Percentiles rank a stretch among this genome's conserved stretches.
Evolutionary conservation across 148 eudicot genomes (phyloP).

Genomic region (Vaccinium macrocarpon): DNA sequence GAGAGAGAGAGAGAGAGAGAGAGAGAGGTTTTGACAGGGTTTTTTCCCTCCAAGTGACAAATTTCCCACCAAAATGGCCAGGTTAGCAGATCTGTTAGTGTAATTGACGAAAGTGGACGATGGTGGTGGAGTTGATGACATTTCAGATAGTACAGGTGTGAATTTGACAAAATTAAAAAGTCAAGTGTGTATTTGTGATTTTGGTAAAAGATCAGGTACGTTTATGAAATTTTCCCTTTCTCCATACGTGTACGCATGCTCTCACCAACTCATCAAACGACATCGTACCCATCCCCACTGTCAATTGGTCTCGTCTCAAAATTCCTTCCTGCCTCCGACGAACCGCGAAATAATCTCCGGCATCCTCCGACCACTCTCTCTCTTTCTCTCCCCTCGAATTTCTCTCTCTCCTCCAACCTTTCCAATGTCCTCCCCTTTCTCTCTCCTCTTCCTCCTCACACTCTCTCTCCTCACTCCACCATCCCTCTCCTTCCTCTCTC

Average conservation of each 20-base stretch:
- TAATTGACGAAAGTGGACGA: no score
- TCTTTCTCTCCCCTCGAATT: background rate
- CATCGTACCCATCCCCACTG: background rate
- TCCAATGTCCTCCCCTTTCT: slow-evolving; percentile 11
- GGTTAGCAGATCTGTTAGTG: no score
- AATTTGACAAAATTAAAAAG: no score
- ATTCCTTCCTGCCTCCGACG: background rate
- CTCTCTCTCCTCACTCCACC: slow-evolving; percentile 9
- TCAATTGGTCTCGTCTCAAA: background rate
- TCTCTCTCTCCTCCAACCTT: background rate
- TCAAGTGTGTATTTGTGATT: no score
- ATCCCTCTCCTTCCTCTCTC: background rate
- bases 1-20: no score
- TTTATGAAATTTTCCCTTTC: no score
- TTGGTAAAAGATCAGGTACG: no score
- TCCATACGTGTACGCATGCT: background rate
- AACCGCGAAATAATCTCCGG: background rate
- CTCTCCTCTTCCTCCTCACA: slow-evolving; percentile 3
- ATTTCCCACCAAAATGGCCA: no score
- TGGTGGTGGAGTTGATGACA: no score
- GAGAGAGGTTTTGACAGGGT: no score
- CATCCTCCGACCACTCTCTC: background rate
- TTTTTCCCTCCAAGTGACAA: no score
- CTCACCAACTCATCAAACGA: background rate
- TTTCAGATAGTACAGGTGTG: no score